Evolutionary conservation across 2,329 filamentous ascomycete species (phyloP).

Genomic region (Colletotrichum endophyticum): DNA sequence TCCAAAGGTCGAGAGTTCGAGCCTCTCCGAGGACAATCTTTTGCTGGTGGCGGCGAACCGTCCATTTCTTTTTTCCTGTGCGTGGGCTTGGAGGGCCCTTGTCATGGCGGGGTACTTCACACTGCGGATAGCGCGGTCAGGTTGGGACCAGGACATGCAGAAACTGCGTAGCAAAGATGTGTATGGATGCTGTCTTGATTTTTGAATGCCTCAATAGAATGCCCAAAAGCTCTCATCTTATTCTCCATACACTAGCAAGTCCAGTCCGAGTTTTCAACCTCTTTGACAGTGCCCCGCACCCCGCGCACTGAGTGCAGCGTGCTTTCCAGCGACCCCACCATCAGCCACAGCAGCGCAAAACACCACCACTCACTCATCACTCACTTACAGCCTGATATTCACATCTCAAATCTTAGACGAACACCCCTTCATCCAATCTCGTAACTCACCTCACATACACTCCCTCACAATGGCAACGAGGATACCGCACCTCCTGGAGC

Average conservation of each 20-base stretch:
- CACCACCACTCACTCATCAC: not conserved
- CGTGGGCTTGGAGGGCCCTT: not conserved
- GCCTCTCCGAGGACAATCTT: not conserved
- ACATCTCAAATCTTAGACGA: not conserved
- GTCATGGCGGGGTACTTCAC: not conserved
- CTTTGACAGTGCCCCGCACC: not conserved
- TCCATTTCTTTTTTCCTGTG: not conserved
- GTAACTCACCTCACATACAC: not conserved
- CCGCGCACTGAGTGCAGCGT: not conserved
- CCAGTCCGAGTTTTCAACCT: not conserved
- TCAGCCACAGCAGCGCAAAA: not conserved
- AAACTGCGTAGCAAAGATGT: not conserved
- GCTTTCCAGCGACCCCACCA: not conserved
- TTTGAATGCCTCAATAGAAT: not conserved
- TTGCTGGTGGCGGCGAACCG: not conserved
- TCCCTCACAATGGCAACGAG: slow-evolving; percentile 48
- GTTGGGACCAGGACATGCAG: not conserved
- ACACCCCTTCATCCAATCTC: accelerated
- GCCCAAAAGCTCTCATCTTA: accelerated
- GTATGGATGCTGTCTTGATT: not conserved
- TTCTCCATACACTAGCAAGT: accelerated
- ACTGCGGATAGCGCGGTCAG: not conserved
- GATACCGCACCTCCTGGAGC: slow-evolving; percentile 68
- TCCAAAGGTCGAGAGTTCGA: slow-evolving; percentile 2
- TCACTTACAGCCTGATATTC: not conserved